Evolutionary conservation across 2,329 filamentous ascomycete genomes (phyloP), one percentile per base, ranked within the genome.

Genomic region (Nakataea oryzae): DNA sequence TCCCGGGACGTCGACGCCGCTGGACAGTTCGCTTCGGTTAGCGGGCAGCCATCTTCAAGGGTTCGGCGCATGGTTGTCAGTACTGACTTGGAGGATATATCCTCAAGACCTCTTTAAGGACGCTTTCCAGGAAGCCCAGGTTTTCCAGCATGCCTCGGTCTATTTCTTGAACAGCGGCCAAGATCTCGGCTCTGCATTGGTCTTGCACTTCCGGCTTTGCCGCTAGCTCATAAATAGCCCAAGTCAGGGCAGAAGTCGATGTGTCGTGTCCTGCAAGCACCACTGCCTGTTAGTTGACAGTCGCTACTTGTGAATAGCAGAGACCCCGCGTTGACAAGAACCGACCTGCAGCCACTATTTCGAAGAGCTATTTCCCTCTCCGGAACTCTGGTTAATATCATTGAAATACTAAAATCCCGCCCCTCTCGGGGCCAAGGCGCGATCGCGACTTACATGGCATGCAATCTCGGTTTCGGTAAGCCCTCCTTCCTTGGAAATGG

Each of bases 81-180:
- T 64, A 61, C n/a, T 29, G 26, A 58, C 56, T 32, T 58, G 77
- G 76, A 3, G 75, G 68, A 63, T 73, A 74, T 26, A 75, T 69
- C 0, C 79, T 73, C 12, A 81, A 65, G 0, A 76, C 71, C 65
- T 81, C 79, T 63, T 70, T 77, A 66, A 72, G 74, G 59, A 81
- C 74, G 62, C 75, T 75, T 61, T 77, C 72, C 6, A 79, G 66
- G 64, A 77, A 79, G 0, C 69, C 66, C 54, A 78, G 69, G 41
- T 65, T 64, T 57, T 78, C 76, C 29, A 78, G 71, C 27, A 64
- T 34, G 63, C 62, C 11, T 60, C 78, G 76, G 65, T 75, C 72
- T 30, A 78, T 66, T 21, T 54, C 26, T 55, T 73, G 73, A 5
- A 79, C 69, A 24, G 74, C 65, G 4, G 79, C 68, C 8, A 71